Evolutionary conservation across 441 rosid species (phyloP), one percentile per base, ranked within the genome.

Genomic region (Pelargonium fulgidum): DNA sequence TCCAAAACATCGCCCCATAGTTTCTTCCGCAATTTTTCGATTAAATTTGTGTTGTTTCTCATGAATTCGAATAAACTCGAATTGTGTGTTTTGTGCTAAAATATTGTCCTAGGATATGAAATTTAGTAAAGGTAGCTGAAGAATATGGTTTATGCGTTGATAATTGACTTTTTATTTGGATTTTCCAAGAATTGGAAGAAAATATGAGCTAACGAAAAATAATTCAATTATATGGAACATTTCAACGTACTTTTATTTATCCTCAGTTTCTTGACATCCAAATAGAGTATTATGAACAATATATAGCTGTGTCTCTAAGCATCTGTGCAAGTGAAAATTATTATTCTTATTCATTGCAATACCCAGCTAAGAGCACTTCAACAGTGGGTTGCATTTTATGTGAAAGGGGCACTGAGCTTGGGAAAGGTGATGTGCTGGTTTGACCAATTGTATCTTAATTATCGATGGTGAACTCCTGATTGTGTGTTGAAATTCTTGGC

Each of bases 401-500:
- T 61, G 14, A 77, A 62, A 70, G 63, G 77, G 72, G 17, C 39
- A 10, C 45, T 56, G 47, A 50, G 66, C 41, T 68, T 0, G 68
- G 33, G 3, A 16, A 58, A 68, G 66, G 72, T 39, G 68, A 80
- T 76, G 84, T 73, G 29, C 73, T 44, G 73, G 77, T 42, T 61
- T 68, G 76, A 63, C 59, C 54, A 65, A 68, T 50, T 45, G 22
- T 52, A 50, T 72, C 66, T 64, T 8, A 16, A 24, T 72, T 1
- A 63, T 70, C 17, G 65, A 73, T 67, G 19, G 66, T 77, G 83
- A 77, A 65, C 72, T 68, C 50, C 26, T 72, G 71, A 65, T 70
- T 66, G 61, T 67, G 73, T 66, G 33, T 64, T 58, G 69, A 68
- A 68, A 63, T 1, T 65, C 47, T 70, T 68, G 10, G 77, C 58